A percentile compares a stretch with the other conserved stretches of the same genome.
Evolutionary conservation across 306 rosid genomes (phyloP).

Genomic region (Vachellia pachyceras): DNA sequence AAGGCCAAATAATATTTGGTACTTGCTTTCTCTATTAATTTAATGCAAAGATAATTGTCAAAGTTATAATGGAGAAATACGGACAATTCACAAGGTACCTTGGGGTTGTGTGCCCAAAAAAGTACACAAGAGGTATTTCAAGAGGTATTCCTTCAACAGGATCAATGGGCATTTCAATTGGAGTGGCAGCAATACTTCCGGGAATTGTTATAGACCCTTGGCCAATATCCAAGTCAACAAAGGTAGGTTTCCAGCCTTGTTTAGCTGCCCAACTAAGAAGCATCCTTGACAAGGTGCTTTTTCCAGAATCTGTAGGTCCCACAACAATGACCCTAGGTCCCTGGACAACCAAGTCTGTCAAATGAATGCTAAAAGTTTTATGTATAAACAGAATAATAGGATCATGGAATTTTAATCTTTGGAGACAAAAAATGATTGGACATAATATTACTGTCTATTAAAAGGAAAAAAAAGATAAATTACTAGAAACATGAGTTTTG

Average conservation of each 20-base stretch:
- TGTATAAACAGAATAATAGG: not conserved
- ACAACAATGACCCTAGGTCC: slow-evolving; percentile 98
- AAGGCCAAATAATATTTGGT: slow-evolving; percentile 27
- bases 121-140: slow-evolving; percentile 93
- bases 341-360: slow-evolving; percentile 49
- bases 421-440: not conserved
- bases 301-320: slow-evolving; percentile 94
- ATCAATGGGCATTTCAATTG: slow-evolving; percentile 95
- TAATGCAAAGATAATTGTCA: not conserved
- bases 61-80: slow-evolving; percentile 4
- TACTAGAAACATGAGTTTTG: not conserved
- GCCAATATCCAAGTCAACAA: slow-evolving; percentile 93
- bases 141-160: slow-evolving; percentile 96
- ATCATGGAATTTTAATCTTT: slow-evolving; percentile 12
- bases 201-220: slow-evolving; percentile 96
- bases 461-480: not conserved
- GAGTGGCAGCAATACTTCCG: slow-evolving; percentile 94
- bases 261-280: slow-evolving; percentile 99
- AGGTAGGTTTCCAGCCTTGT: slow-evolving; percentile 95
- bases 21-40: slow-evolving; percentile 21
- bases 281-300: slow-evolving; percentile 89
- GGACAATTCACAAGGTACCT: slow-evolving; percentile 52
- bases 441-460: not conserved
- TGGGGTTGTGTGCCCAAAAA: slow-evolving; percentile 84
- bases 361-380: slow-evolving; percentile 29